phyloP scores from a whole-genome alignment of 2,329 filamentous ascomycete genomes.

The Xylaria sp. region DNA sequence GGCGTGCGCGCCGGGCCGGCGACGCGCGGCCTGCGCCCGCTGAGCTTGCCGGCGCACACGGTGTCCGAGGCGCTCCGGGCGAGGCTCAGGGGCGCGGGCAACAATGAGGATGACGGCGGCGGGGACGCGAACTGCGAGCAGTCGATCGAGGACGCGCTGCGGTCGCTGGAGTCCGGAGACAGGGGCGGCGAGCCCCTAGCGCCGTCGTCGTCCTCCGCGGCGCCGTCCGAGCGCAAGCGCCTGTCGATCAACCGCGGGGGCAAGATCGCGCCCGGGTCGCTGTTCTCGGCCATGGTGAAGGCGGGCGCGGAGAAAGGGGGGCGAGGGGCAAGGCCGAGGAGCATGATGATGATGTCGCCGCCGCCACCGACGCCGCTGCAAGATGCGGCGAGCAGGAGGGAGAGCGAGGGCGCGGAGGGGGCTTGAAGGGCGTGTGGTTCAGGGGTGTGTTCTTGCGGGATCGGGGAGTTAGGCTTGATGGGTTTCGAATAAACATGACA shows the following conservation, averaged over 20 bases:
- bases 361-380: too few relatives aligned
- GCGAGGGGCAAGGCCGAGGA: conserved; percentile 17
- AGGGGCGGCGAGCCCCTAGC: not conserved
- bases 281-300: conserved; percentile 24
- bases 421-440: too few relatives aligned
- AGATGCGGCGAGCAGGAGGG: not conserved
- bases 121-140: conserved; percentile 5
- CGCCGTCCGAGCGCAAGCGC: conserved; percentile 12
- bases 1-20: conserved; percentile 1
- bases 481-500: too few relatives aligned
- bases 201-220: not conserved
- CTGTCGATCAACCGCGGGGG: conserved; percentile 23
- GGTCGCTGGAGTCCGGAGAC: conserved; percentile 13
- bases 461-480: too few relatives aligned
- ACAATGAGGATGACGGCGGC: not conserved
- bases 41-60: conserved; percentile 19
- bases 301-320: conserved; percentile 15
- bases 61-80: conserved; percentile 14
- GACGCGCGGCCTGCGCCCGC: conserved; percentile 24
- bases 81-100: conserved; percentile 4
- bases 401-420: too few relatives aligned
- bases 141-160: conserved; percentile 11
- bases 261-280: conserved; percentile 17
- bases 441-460: too few relatives aligned
- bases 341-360: not conserved